Percentiles rank a stretch among this genome's conserved stretches.
These are phyloP conservation scores for Glonium stellatum DNA, from an alignment of 495 filamentous ascomycete species.

Conservation along the genomic window DNA sequence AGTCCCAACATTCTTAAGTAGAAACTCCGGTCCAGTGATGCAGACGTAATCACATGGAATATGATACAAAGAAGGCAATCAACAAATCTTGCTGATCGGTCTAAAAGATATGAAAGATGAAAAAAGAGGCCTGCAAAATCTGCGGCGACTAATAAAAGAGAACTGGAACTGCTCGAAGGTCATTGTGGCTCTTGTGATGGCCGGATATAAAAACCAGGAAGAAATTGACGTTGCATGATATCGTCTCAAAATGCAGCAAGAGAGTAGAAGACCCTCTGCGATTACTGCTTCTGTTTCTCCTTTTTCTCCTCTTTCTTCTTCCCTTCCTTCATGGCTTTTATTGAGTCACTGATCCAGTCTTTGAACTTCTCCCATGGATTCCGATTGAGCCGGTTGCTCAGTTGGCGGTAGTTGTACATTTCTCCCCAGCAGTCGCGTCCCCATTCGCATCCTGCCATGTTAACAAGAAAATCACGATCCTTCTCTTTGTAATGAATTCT, in stretches of 20 bases:
- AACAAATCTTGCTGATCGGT: background rate
- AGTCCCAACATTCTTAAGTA: background rate
- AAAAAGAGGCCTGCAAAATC: background rate
- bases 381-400: constrained; percentile 80
- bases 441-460: constrained; percentile 97
- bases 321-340: constrained; percentile 13
- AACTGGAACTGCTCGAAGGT: background rate
- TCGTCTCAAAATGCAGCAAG: background rate
- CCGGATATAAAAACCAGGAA: background rate
- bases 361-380: constrained; percentile 64
- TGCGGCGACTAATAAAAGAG: background rate
- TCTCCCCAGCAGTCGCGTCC: constrained; percentile 97
- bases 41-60: background rate
- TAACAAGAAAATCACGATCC: constrained; percentile 91
- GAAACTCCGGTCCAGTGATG: background rate
- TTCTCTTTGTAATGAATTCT: constrained; percentile 78
- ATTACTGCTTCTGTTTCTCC: constrained; percentile 10
- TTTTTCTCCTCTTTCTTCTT: constrained; percentile 22
- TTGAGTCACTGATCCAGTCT: constrained; percentile 35
- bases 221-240: background rate
- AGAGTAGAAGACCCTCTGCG: no score
- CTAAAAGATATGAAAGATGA: background rate
- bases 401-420: constrained; percentile 85
- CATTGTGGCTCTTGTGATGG: background rate
- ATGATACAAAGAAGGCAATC: background rate